Percentiles rank a stretch among this genome's conserved stretches.
phyloP scores from a whole-genome alignment of 169 alveolate genomes.

The Amoebophrya sp. region DNA sequence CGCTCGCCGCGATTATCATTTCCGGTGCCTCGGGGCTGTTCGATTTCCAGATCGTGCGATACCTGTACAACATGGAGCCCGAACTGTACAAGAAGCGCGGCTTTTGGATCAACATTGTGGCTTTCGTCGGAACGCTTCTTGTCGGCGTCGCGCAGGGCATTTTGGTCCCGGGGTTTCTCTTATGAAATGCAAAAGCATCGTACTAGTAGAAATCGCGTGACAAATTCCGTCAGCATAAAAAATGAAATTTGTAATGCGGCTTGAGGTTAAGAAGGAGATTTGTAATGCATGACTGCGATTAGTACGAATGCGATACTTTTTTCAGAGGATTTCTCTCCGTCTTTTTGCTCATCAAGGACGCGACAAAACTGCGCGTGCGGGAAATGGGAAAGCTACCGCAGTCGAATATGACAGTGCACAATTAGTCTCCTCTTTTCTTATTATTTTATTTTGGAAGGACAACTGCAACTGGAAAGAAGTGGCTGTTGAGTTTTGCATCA shows the following conservation, averaged over 20 bases:
- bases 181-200: no score
- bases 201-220: no score
- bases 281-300: no score
- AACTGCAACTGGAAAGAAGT: no score
- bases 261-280: no score
- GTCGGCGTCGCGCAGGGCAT: not conserved
- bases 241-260: no score
- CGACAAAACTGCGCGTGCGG: not conserved
- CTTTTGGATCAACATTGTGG: not conserved
- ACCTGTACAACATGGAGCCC: constrained; percentile 6
- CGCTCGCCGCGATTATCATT: not conserved
- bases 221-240: no score
- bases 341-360: not conserved
- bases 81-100: not conserved
- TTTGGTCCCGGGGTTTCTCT: not conserved
- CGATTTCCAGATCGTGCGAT: not conserved
- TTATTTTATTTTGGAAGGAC: no score
- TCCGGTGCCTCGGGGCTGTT: not conserved
- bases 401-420: not conserved
- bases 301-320: no score
- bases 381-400: not conserved
- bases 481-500: no score
- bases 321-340: not conserved
- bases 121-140: not conserved
- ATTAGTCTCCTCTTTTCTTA: no score